These are phyloP conservation scores for Gynochthodes officinalis DNA, from an alignment of 257 asterid genomes.

Conservation along the genomic window DNA sequence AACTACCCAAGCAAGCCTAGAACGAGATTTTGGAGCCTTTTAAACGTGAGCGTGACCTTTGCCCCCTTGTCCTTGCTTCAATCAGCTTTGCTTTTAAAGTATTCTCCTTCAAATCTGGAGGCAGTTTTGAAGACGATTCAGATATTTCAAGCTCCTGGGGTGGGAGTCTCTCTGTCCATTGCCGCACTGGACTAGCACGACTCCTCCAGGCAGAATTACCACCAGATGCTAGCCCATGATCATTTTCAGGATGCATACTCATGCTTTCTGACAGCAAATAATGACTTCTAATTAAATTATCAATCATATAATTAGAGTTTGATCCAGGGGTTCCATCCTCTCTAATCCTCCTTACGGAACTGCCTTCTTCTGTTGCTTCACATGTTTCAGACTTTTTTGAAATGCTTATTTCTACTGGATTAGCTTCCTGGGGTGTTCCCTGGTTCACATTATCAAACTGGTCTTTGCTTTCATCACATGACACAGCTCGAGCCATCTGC, in stretches of 20 bases:
- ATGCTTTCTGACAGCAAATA: slow-evolving; percentile 61
- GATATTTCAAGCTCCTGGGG: slow-evolving; percentile 41
- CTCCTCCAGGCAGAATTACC: slow-evolving; percentile 56
- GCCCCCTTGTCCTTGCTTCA: slow-evolving; percentile 79
- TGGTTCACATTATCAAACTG: slow-evolving; percentile 28
- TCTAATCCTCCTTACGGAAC: slow-evolving; percentile 41
- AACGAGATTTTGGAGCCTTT: slow-evolving; percentile 58
- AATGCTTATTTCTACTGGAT: slow-evolving; percentile 39
- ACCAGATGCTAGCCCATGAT: slow-evolving; percentile 38
- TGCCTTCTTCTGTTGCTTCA: slow-evolving; percentile 43
- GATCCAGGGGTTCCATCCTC: slow-evolving; percentile 35
- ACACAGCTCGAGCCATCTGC: slow-evolving; percentile 43
- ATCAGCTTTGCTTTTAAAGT: slow-evolving; percentile 65
- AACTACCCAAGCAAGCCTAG: slow-evolving; percentile 26
- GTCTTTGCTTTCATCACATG: slow-evolving; percentile 28
- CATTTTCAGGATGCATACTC: slow-evolving; percentile 45
- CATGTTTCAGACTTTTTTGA: slow-evolving; percentile 40
- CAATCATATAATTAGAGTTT: slow-evolving; percentile 56
- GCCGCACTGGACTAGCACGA: slow-evolving; percentile 74
- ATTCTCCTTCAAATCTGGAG: slow-evolving; percentile 58
- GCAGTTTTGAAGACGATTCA: slow-evolving; percentile 62
- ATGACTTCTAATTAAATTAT: slow-evolving; percentile 64
- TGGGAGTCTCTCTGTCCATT: slow-evolving; percentile 69
- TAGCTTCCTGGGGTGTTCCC: slow-evolving; percentile 21
- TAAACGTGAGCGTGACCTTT: slow-evolving; percentile 62